Percentiles rank a stretch among this genome's conserved stretches.
phyloP scores from a whole-genome alignment of 2,329 filamentous ascomycete species.

The Colletotrichum echinochloae region DNA sequence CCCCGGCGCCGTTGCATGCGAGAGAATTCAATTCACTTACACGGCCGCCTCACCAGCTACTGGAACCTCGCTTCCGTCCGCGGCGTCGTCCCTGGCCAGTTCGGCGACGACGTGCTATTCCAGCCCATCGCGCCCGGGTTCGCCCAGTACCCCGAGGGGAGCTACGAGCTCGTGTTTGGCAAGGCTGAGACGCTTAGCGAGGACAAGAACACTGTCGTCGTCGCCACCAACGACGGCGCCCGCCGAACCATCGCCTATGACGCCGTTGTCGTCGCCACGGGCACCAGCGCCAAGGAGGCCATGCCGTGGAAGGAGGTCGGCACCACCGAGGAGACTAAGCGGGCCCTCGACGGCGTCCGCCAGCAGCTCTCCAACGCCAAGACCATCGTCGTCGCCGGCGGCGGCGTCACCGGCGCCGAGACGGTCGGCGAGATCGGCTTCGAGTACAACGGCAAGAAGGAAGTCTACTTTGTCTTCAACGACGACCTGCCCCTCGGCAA shows the following conservation, averaged over 20 bases:
- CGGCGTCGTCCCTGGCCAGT: constrained; percentile 61
- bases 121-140: constrained; percentile 59
- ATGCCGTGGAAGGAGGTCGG: constrained; percentile 64
- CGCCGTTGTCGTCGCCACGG: constrained; percentile 66
- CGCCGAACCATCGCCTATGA: constrained; percentile 57
- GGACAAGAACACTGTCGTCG: constrained; percentile 52
- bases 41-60: constrained; percentile 58
- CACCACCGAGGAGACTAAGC: constrained; percentile 57
- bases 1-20: too few species aligned
- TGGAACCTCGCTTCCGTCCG: constrained; percentile 69
- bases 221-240: constrained; percentile 48
- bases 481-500: constrained; percentile 53
- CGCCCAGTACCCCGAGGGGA: constrained; percentile 56
- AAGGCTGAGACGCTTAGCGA: constrained; percentile 53
- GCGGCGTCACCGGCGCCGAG: constrained; percentile 63
- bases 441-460: constrained; percentile 59
- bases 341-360: constrained; percentile 52
- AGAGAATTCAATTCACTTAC: constrained; percentile 14
- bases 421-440: constrained; percentile 63
- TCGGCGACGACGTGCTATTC: constrained; percentile 61
- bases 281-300: constrained; percentile 55
- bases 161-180: constrained; percentile 64
- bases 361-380: constrained; percentile 55
- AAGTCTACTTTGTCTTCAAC: constrained; percentile 58
- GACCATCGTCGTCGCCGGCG: constrained; percentile 64